A percentile compares a stretch with the other conserved stretches of the same genome.
Evolutionary conservation across 306 rosid species (phyloP).

Genomic region (Abrus pulchellus): DNA sequence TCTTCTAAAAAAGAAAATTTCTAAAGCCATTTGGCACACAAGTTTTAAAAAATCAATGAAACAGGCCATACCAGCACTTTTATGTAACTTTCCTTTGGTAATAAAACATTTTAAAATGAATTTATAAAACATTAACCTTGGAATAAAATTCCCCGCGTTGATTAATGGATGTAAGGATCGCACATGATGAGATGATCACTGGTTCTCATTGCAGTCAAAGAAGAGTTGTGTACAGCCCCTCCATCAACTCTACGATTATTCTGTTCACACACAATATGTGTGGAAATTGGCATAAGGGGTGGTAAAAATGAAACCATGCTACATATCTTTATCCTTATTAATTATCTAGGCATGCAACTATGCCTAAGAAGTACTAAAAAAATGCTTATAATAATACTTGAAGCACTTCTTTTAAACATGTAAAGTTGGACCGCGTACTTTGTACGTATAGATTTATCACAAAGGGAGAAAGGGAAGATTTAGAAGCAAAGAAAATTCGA

Average conservation of each 20-base stretch:
- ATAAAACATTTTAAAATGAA: constrained; percentile 6
- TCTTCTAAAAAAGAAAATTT: not conserved
- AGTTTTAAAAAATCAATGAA: not conserved
- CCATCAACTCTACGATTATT: constrained; percentile 20
- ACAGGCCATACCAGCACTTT: not conserved
- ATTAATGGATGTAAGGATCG: not conserved
- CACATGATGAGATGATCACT: constrained; percentile 1
- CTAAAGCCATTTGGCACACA: not conserved
- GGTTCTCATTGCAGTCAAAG: constrained; percentile 11
- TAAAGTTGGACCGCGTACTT: constrained; percentile 55
- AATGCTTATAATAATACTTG: constrained; percentile 39
- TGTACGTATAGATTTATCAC: constrained; percentile 48
- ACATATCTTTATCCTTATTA: not conserved
- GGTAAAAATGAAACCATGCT: not conserved
- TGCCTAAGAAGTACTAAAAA: constrained; percentile 36
- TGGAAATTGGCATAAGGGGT: too few species aligned
- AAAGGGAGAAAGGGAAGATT: constrained; percentile 43
- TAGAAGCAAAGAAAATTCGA: constrained; percentile 46
- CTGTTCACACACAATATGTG: constrained; percentile 47
- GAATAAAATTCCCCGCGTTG: constrained; percentile 16
- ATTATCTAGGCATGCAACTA: constrained; percentile 52
- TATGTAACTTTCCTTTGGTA: not conserved
- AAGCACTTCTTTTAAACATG: not conserved
- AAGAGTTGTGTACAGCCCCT: constrained; percentile 33
- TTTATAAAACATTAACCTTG: not conserved